Evolutionary conservation across 257 asterid genomes (phyloP), one percentile per base, ranked within the genome.

Genomic region (Ehretia macrophylla): DNA sequence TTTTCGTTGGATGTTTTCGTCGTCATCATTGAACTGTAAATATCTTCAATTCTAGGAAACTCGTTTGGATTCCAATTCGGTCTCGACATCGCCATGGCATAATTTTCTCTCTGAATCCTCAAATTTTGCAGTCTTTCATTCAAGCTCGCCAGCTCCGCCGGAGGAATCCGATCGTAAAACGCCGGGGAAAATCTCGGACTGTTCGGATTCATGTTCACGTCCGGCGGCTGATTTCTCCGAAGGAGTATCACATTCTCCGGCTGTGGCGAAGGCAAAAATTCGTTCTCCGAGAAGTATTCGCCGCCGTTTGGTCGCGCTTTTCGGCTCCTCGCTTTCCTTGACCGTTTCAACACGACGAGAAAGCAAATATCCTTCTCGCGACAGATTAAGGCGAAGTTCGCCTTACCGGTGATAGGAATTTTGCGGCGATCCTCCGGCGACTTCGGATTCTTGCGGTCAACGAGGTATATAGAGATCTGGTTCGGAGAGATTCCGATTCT

Each of bases 401-500:
- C 90, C 58, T 88, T 92, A 0, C 85, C 88, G 32, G 96, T 92
- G 53, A 92, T 65, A 39, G 96, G 99, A 5, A 76, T 75, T 54
- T 74, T 67, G 55, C 90, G 77, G 11, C 87, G 93, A 14, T 77
- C 80, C 52, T 76, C 89, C 23, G 64, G 44, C 18, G 67, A 51
- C 35, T 54, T 74, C 1, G 83, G 66, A 20, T 20, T 50, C 51
- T 62, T 75, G 44, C 75, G 75, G 60, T 81, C 79, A 39, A 79
- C 75, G 27, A 86, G 79, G 72, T 92, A 92, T 51, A 86, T 88
- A 4, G 95, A 84, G 72, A 92, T 86, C 65, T 88, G 95, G 51
- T 88, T 92, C 12, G 97, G 97, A 17, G 95, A 88, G 19, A 92
- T 82, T 56, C 99, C 99, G 59, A 92, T 92, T 68, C 73, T 83